Evolutionary conservation across 78 protist species (phyloP).

Genomic region (Abeoforma whisleri): DNA sequence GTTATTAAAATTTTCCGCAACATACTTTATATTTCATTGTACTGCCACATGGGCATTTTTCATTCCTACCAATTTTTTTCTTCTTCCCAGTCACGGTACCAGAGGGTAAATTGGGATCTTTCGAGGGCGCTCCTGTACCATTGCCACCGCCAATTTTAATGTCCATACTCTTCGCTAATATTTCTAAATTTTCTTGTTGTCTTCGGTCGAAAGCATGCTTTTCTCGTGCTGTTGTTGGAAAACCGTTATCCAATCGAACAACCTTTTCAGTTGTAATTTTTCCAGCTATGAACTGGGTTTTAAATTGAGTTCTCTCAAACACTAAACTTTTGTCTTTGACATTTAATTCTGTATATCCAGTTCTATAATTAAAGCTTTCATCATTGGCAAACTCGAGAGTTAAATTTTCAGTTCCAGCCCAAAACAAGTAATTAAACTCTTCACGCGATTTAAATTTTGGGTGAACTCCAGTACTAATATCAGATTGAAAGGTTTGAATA

Average conservation of each 20-base stretch:
- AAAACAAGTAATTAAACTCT: not conserved
- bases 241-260: conserved; percentile 10
- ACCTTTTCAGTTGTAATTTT: conserved; percentile 23
- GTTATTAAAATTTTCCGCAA: conserved; percentile 4
- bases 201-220: not conserved
- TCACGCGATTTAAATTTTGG: not conserved
- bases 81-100: no score
- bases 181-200: conserved; percentile 2
- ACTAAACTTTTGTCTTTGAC: conserved; percentile 17
- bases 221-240: conserved; percentile 5
- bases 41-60: conserved; percentile 25
- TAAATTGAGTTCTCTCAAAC: conserved; percentile 21
- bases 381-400: not conserved
- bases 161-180: not conserved
- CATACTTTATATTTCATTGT: conserved; percentile 10
- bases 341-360: not conserved
- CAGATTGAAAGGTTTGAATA: conserved; percentile 3
- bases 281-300: not conserved
- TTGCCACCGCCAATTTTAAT: conserved; percentile 5
- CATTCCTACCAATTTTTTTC: conserved; percentile 11
- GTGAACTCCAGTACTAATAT: not conserved
- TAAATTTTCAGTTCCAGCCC: conserved; percentile 23
- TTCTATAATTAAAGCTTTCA: not conserved
- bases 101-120: no score
- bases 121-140: not conserved